A percentile compares a stretch with the other conserved stretches of the same genome.
These are phyloP conservation scores for Paxillus ammoniavirescens DNA, from an alignment of 768 basidiomycete species.

Conservation along the genomic window DNA sequence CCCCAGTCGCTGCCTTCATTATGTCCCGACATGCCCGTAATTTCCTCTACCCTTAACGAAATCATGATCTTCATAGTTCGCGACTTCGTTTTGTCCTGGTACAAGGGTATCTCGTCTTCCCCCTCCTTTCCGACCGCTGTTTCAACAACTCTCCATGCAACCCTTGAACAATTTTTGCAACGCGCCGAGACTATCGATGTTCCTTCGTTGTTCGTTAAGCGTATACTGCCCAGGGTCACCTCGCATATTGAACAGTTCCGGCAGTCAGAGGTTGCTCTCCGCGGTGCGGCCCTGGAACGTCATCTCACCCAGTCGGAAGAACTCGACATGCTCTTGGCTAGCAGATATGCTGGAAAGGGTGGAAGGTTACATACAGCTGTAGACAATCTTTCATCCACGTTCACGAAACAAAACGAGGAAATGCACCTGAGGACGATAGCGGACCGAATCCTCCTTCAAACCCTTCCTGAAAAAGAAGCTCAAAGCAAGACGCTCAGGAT, in stretches of 20 bases:
- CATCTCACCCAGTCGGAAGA: constrained; percentile 88
- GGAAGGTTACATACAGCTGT: constrained; percentile 82
- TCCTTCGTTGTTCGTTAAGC: constrained; percentile 73
- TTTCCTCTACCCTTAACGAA: constrained; percentile 75
- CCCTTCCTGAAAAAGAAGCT: constrained; percentile 76
- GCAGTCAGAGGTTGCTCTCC: constrained; percentile 82
- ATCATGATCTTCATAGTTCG: constrained; percentile 78
- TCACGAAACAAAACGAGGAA: constrained; percentile 89
- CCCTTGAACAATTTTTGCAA: constrained; percentile 55
- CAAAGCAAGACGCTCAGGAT: constrained; percentile 68
- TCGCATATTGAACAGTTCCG: constrained; percentile 88
- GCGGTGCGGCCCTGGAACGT: constrained; percentile 79
- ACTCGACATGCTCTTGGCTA: constrained; percentile 81
- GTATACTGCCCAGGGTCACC: constrained; percentile 86
- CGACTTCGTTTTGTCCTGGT: constrained; percentile 92
- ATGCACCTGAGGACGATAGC: constrained; percentile 73
- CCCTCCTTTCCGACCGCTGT: constrained; percentile 87
- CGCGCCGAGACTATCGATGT: constrained; percentile 64
- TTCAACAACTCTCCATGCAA: constrained; percentile 68
- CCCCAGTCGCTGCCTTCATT: constrained; percentile 68
- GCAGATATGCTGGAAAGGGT: constrained; percentile 66
- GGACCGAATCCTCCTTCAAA: constrained; percentile 64
- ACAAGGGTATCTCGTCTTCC: constrained; percentile 79
- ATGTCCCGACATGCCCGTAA: constrained; percentile 57
- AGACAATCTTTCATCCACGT: constrained; percentile 83